phyloP scores from a whole-genome alignment of 1,139 yeast species.

The Debaryomycetaceae sp. region DNA sequence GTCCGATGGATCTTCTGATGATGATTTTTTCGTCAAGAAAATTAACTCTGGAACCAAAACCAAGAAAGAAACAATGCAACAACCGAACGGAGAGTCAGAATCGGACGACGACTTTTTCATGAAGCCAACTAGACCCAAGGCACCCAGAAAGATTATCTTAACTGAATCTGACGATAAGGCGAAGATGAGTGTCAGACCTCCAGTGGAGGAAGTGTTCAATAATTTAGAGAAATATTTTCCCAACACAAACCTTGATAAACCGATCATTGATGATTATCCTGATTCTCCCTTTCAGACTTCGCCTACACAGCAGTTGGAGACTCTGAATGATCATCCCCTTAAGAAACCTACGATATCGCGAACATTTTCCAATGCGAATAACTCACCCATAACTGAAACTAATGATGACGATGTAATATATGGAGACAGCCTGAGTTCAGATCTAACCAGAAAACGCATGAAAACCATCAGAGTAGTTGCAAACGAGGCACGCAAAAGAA shows the following conservation, averaged over 20 bases:
- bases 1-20: neutral
- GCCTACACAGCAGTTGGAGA: constrained; percentile 2
- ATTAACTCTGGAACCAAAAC: neutral
- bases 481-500: constrained; percentile 72
- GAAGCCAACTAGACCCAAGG: constrained; percentile 23
- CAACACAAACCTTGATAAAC: constrained; percentile 85
- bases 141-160: neutral
- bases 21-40: neutral
- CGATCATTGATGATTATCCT: constrained; percentile 81
- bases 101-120: constrained; percentile 57
- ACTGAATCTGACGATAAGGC: neutral
- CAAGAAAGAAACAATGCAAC: neutral
- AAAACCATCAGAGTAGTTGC: constrained; percentile 92
- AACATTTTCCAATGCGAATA: constrained; percentile 46
- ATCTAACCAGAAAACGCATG: constrained; percentile 44
- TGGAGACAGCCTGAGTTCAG: constrained; percentile 26
- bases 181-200: constrained; percentile 71
- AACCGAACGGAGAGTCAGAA: neutral
- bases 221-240: constrained; percentile 93
- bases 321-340: constrained; percentile 7
- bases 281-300: constrained; percentile 48
- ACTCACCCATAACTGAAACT: constrained; percentile 30
- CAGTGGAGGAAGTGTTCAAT: constrained; percentile 89
- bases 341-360: constrained; percentile 41
- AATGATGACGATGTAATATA: constrained; percentile 34